Evolutionary conservation across 805 yeast species (phyloP).

Genomic region (Debaryomyces tyrocola): DNA sequence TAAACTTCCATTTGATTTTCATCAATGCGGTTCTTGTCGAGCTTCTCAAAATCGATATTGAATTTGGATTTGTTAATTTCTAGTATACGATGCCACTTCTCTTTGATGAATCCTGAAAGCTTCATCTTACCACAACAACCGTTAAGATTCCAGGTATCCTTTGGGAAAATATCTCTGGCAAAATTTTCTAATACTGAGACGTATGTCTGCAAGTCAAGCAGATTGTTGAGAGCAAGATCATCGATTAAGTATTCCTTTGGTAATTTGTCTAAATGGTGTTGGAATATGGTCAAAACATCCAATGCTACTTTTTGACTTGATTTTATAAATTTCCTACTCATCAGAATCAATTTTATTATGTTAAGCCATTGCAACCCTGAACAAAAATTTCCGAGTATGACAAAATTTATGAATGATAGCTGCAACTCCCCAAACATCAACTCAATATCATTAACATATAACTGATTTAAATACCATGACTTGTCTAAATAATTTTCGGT

Average conservation of each 20-base stretch:
- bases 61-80: conserved; percentile 7
- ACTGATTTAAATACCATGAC: conserved; percentile 52
- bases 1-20: conserved; percentile 23
- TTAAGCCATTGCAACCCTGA: conserved; percentile 66
- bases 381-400: conserved; percentile 61
- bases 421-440: conserved; percentile 54
- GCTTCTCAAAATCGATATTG: conserved; percentile 5
- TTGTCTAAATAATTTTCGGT: conserved; percentile 60
- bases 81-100: conserved; percentile 17
- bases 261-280: conserved; percentile 35
- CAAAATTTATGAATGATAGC: conserved; percentile 46
- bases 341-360: conserved; percentile 44
- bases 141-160: conserved; percentile 6
- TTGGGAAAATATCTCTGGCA: conserved; percentile 10
- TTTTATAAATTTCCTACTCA: conserved; percentile 22
- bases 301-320: conserved; percentile 23
- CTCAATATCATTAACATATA: conserved; percentile 30
- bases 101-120: conserved; percentile 12
- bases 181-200: conserved; percentile 19
- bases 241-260: conserved; percentile 43
- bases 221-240: conserved; percentile 13
- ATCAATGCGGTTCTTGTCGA: conserved; percentile 8
- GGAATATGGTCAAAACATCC: conserved; percentile 29
- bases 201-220: conserved; percentile 18
- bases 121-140: conserved; percentile 21